Evolutionary conservation across 1,284 basidiomycete species (phyloP).

Genomic region (Ustilago tritici): DNA sequence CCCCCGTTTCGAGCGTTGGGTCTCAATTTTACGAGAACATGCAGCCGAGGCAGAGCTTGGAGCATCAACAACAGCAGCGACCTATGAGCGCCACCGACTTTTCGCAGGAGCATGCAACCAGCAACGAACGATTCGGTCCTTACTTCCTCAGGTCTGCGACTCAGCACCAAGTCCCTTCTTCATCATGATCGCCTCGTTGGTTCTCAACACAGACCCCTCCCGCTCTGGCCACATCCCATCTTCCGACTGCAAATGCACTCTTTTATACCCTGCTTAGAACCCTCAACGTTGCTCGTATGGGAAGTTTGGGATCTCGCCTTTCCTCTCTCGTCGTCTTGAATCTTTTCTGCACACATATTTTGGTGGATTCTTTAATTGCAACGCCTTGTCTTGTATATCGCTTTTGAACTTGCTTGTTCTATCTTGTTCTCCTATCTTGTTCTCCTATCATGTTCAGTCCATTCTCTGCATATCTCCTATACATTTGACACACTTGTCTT

Average conservation of each 20-base stretch:
- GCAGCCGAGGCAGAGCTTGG: constrained; percentile 13
- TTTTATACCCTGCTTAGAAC: neutral
- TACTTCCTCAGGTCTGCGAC: constrained; percentile 17
- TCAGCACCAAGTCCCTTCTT: constrained; percentile 18
- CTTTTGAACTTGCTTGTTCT: neutral
- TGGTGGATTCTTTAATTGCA: neutral
- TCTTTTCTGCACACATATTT: neutral
- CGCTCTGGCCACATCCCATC: neutral
- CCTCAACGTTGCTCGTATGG: neutral
- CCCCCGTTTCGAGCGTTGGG: constrained; percentile 13
- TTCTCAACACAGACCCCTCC: neutral
- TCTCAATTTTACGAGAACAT: constrained; percentile 32
- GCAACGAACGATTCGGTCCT: constrained; percentile 15
- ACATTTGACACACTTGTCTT: neutral
- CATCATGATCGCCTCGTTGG: neutral
- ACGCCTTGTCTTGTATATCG: neutral
- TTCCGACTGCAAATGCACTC: neutral
- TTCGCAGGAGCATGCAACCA: constrained; percentile 11
- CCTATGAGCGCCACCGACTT: constrained; percentile 5
- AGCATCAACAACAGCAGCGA: constrained; percentile 2
- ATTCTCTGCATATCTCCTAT: neutral
- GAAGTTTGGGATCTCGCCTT: neutral
- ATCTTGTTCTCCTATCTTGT: neutral
- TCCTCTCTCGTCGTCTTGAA: neutral
- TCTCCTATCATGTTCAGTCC: neutral